These are phyloP conservation scores for Saccharomycopsis oosterbeekiorum DNA, from an alignment of 805 yeast genomes.

Conservation along the genomic window DNA sequence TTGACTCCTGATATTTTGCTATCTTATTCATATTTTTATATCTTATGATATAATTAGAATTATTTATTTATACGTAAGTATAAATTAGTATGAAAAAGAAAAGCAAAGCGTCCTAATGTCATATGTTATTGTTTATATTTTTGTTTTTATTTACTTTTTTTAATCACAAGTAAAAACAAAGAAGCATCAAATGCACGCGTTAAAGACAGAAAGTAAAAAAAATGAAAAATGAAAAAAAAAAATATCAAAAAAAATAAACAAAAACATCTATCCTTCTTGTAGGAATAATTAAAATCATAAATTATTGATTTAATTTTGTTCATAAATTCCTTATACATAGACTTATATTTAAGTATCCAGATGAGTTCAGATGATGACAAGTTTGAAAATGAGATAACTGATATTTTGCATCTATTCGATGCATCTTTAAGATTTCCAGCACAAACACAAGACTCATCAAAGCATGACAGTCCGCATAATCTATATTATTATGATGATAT, in stretches of 20 bases:
- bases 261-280: background rate
- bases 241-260: background rate
- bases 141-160: background rate
- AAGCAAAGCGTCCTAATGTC: no score
- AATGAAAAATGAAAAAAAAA: background rate
- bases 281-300: background rate
- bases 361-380: constrained; percentile 1
- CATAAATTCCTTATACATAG: no score
- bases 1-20: background rate
- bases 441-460: background rate
- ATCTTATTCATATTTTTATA: constrained; percentile 2
- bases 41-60: no score
- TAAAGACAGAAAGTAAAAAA: background rate
- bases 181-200: background rate
- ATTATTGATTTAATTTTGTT: background rate
- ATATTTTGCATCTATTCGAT: constrained; percentile 5
- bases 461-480: background rate
- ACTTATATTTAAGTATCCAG: background rate
- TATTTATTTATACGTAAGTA: no score
- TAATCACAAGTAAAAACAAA: background rate
- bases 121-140: background rate
- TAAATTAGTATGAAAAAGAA: no score
- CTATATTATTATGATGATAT: background rate
- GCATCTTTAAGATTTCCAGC: background rate
- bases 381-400: constrained; percentile 8